Base-by-base conservation (phyloP, 2,329 filamentous ascomycete genomes). In the Calcarisporium arbuscula region DNA sequence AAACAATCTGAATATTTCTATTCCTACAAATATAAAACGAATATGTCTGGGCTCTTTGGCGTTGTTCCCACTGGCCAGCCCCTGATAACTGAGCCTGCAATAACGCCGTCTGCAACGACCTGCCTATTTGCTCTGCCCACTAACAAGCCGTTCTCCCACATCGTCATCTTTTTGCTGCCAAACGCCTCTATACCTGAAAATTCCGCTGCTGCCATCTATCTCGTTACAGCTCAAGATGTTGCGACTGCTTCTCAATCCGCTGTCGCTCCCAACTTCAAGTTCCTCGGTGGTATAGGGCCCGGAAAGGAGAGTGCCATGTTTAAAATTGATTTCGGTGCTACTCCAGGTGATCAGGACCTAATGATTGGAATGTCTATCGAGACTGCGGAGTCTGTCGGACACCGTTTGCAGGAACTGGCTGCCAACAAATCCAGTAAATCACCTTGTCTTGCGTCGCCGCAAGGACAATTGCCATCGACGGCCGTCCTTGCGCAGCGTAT, bases 281-380 rank as follows among this genome's bases (percentile, higher is more conserved):
- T 98, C 50, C 77, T 96, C 5, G 92, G 94, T 43, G 92, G 82
- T 31, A 80, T 98, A 36, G 89, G 85, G 2, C 81, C 85, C 22
- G 87, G 89, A 37, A 95, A 95, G 54, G 88, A 92, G 48, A 90
- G 83, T 46, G 87, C 89, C 22, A 84, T 96, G 38, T 95, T 96
- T 70, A 88, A 85, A 57, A 67, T 94, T 44, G n/a, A n/a, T n/a
- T n/a, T n/a, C n/a, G 70, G 67, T 31, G 47, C 50, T 20, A 38
- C 32, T 15, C 14, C 29, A 14, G 45, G 42, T 12, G 39, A 57
- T 38, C 17, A 52, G 48, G 19, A 41, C 1, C 67, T 90, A 17
- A 80, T 85, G 5, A 66, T 96, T 19, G 92, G 90, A 2, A 80
- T 96, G 38, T 84, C 81, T 1, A 68, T 96, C 45, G 92, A 96